Evolutionary conservation across 192 early-diverging fungal genomes (phyloP), one percentile per base, ranked within the genome.

Genomic region (Podila epicladia): DNA sequence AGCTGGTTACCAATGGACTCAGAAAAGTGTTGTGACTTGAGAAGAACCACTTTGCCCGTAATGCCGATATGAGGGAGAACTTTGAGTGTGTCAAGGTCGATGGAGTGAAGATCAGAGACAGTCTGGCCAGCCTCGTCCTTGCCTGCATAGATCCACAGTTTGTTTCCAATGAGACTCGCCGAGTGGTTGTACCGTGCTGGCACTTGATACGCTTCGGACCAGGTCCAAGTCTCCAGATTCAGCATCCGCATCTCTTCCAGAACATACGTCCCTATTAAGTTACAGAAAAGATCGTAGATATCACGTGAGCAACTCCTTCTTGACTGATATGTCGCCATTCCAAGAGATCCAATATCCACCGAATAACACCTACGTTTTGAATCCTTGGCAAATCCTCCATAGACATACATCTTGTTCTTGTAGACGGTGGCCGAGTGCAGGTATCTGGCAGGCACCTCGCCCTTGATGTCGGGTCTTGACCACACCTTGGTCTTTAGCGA

Each of bases 71-170:
- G 82, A 0, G 83, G 83, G 2, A 75, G 82, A 17, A 83, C 82
- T 7, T 71, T 62, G 13, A 75, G 67, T 5, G 84, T 85, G 48
- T 60, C 55, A 17, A 91, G 80, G 45, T 91, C 85, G 64, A 91
- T 85, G 37, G 80, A 84, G 55, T 86, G 84, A 8, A 91, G 74
- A 70, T 89, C 89, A 2, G 85, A 84, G 0, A 84, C 84, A 0
- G 87, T 87, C 24, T 83, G 86, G 24, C 87, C 85, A 4, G 77
- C 70, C 31, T 86, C 85, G 22, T 89, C 85, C 61, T 89, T 84
- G 9, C 90, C 90, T 33, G 85, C 90, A 55, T 87, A 91, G 11
- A 91, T 85, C 72, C 90, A 91, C 24, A 91, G 77, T 38, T 88
- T 87, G n/a, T 75, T 65, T 9, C 72, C 82, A 35, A 89, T 85